These are phyloP conservation scores for Clarkia xantiana DNA, from an alignment of 345 rosid species.

Conservation along the genomic window DNA sequence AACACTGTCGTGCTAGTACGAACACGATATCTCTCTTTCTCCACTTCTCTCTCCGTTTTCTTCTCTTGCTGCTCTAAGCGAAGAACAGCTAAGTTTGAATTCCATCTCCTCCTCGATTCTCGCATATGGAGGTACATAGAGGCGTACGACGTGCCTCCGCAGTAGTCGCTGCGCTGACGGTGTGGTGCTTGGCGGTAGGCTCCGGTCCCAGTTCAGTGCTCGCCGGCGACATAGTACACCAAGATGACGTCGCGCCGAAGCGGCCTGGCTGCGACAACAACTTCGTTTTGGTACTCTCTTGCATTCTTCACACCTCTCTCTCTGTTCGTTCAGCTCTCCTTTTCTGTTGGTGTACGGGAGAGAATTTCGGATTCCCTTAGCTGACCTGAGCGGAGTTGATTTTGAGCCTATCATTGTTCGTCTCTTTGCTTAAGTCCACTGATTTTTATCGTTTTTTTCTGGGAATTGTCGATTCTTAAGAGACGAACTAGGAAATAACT, in stretches of 20 bases:
- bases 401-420: neutral
- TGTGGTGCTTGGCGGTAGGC: conserved; percentile 17
- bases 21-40: conserved; percentile 1
- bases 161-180: conserved; percentile 7
- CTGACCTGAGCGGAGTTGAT: neutral
- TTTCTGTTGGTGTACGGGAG: neutral
- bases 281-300: conserved; percentile 57
- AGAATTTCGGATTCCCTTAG: neutral
- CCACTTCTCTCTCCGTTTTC: neutral
- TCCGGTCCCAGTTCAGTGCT: conserved; percentile 16
- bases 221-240: conserved; percentile 89
- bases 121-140: conserved; percentile 7
- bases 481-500: too few species aligned
- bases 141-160: conserved; percentile 12
- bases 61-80: neutral
- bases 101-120: conserved; percentile 1
- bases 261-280: conserved; percentile 79
- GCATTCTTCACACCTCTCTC: neutral
- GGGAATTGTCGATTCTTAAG: neutral
- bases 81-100: neutral
- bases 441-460: neutral
- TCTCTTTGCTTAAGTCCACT: neutral
- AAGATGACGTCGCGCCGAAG: conserved; percentile 56
- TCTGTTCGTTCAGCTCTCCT: neutral
- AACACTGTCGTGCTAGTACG: neutral